These are phyloP conservation scores for Triglochin maritima DNA, from an alignment of 106 monocot genomes.

Conservation along the genomic window DNA sequence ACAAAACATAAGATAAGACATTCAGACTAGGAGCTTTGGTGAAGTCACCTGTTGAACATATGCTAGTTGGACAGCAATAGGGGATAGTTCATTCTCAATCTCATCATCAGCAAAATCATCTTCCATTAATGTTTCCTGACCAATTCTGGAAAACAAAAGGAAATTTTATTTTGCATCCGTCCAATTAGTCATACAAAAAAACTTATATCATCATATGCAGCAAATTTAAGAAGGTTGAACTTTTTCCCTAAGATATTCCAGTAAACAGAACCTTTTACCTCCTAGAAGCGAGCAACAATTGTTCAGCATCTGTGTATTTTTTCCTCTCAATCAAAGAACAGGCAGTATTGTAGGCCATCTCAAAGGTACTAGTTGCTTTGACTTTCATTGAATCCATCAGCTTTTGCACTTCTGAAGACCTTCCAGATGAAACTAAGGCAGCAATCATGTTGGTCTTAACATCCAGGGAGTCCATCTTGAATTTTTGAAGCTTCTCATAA, in stretches of 20 bases:
- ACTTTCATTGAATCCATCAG: slow-evolving; percentile 70
- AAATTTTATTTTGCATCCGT: background rate
- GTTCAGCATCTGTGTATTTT: slow-evolving; percentile 74
- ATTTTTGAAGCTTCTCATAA: slow-evolving; percentile 77
- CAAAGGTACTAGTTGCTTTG: slow-evolving; percentile 77
- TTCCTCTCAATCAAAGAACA: slow-evolving; percentile 77
- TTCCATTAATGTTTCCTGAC: slow-evolving; percentile 85
- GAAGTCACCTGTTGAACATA: slow-evolving; percentile 70
- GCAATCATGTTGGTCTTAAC: slow-evolving; percentile 80
- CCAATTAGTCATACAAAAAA: background rate
- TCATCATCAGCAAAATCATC: slow-evolving; percentile 87
- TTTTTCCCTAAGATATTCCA: background rate
- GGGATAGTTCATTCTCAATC: slow-evolving; percentile 88
- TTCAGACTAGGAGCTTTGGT: too few relatives aligned
- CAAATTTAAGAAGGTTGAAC: background rate
- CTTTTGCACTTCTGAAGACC: slow-evolving; percentile 64
- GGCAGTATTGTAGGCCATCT: slow-evolving; percentile 77
- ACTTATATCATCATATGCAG: background rate
- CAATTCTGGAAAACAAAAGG: slow-evolving; percentile 53
- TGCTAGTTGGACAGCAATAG: slow-evolving; percentile 80
- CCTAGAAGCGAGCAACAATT: slow-evolving; percentile 74
- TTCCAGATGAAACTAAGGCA: slow-evolving; percentile 73
- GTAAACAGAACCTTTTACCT: slow-evolving; percentile 32
- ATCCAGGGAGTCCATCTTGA: slow-evolving; percentile 85
- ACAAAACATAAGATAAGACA: too few relatives aligned